Base-by-base conservation (phyloP, 2,329 filamentous ascomycete species). In the Ramularia endophylla region DNA sequence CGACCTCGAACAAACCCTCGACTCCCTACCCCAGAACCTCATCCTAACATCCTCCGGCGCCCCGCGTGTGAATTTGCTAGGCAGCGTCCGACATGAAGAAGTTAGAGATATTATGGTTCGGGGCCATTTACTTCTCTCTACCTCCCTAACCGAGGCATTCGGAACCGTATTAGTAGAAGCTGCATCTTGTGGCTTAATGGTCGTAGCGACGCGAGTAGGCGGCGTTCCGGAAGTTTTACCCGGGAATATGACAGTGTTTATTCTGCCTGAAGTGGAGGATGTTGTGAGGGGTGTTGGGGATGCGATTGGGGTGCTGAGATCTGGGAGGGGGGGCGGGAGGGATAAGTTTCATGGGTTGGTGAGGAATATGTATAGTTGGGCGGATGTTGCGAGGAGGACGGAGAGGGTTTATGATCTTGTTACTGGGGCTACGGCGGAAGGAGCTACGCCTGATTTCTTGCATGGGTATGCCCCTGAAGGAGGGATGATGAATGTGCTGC, bases 321-420 rank as follows among this genome's bases (percentile, higher is more conserved):
- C 89, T 53, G 42, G 44, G 4, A 22, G 33, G 6, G 52, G 42
- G 4, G 84, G 98, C 19, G 81, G 87, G 48, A 94, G 92, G 1
- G 90, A 97, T 62, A 79, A 83, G 30, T 98, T 98, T 60, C 92
- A 98, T 62, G 90, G 95, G 52, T 86, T 97, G 64, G 92, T 98
- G 48, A 88, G 90, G 65, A 86, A 85, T 70, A 97, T 97, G 92
- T 98, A 98, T 68, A 94, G 87, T 1, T 98, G 92, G 92, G 86
- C 86, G 19, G 90, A 98, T 62, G 90, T 98, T 19, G 92, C 92
- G 11, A 78, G 85, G 55, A 84, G 92, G 41, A 97, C 92, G 0
- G 92, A 98, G 66, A 78, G 90, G 20, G 92, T 98, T 1, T 98
- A 98, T 65, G 81, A 94, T 61, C 87, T 92, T 35, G 94, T 98